phyloP scores from a whole-genome alignment of 2,329 filamentous ascomycete species.

The Colletotrichum nymphaeae region DNA sequence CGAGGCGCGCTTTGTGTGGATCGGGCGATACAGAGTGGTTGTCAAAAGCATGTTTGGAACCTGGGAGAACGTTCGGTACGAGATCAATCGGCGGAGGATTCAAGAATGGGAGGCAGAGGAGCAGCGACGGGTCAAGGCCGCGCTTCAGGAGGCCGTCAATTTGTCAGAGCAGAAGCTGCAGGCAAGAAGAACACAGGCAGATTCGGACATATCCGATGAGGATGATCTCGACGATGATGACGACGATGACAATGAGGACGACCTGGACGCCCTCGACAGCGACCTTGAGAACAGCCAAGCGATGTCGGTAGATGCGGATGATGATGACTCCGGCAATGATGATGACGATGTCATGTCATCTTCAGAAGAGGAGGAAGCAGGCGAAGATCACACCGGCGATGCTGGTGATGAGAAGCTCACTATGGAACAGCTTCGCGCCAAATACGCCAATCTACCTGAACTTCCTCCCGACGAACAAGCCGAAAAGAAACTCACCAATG shows the following conservation, averaged over 20 bases:
- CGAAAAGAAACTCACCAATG: constrained; percentile 36
- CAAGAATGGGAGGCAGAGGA: constrained; percentile 74
- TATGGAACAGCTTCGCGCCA: constrained; percentile 74
- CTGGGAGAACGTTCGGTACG: constrained; percentile 72
- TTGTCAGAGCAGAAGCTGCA: constrained; percentile 77
- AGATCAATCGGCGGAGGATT: constrained; percentile 70
- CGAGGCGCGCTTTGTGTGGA: constrained; percentile 77
- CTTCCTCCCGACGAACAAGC: constrained; percentile 45
- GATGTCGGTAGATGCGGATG: constrained; percentile 49
- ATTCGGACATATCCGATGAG: constrained; percentile 62
- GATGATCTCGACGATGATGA: constrained; percentile 59
- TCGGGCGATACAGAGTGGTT: constrained; percentile 78
- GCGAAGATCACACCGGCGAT: constrained; percentile 50
- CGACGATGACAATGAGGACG: constrained; percentile 62
- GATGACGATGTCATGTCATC: constrained; percentile 68
- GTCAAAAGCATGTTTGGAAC: constrained; percentile 66
- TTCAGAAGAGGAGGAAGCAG: constrained; percentile 71
- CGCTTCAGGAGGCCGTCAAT: constrained; percentile 79
- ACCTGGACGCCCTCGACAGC: constrained; percentile 47
- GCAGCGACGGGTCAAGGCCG: constrained; percentile 73
- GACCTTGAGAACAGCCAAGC: constrained; percentile 53
- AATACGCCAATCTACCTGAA: constrained; percentile 74
- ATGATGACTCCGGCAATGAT: constrained; percentile 52
- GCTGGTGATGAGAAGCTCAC: constrained; percentile 73
- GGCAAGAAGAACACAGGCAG: constrained; percentile 65